phyloP scores from a whole-genome alignment of 2,329 filamentous ascomycete genomes.

The Ophiostoma piceae region DNA sequence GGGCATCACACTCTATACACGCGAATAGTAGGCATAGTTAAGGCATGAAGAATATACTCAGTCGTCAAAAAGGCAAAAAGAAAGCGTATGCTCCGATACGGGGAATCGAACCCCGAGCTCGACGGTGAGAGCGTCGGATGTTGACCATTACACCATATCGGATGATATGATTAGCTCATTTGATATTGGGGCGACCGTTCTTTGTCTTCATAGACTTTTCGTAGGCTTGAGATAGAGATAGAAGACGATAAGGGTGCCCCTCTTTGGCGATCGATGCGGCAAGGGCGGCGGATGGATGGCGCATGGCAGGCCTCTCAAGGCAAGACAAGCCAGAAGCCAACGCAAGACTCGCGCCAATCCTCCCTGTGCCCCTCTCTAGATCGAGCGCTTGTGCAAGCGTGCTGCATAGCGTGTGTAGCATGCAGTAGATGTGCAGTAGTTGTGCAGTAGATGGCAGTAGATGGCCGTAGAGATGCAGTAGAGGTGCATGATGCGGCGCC shows the following conservation, averaged over 20 bases:
- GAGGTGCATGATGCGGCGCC: background rate
- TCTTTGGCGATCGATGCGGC: background rate
- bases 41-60: background rate
- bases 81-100: conserved; percentile 25
- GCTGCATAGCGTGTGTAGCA: background rate
- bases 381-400: background rate
- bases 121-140: conserved; percentile 28
- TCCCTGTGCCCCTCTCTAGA: background rate
- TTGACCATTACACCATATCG: conserved; percentile 29
- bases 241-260: too few relatives aligned
- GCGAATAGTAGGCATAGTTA: too few relatives aligned
- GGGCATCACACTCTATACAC: too few relatives aligned
- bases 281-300: background rate
- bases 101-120: conserved; percentile 28
- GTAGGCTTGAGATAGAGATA: too few relatives aligned
- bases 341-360: background rate
- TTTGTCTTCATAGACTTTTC: background rate
- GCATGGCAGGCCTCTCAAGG: background rate
- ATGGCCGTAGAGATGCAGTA: background rate
- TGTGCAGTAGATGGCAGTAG: background rate
- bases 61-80: conserved; percentile 9
- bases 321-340: background rate
- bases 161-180: conserved; percentile 19
- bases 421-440: background rate
- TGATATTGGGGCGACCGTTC: background rate